Percentiles rank a stretch among this genome's conserved stretches.
Conservation (phyloP, 371 early-diverging fungal species). For the Batrachochytrium dendrobatidis region DNA sequence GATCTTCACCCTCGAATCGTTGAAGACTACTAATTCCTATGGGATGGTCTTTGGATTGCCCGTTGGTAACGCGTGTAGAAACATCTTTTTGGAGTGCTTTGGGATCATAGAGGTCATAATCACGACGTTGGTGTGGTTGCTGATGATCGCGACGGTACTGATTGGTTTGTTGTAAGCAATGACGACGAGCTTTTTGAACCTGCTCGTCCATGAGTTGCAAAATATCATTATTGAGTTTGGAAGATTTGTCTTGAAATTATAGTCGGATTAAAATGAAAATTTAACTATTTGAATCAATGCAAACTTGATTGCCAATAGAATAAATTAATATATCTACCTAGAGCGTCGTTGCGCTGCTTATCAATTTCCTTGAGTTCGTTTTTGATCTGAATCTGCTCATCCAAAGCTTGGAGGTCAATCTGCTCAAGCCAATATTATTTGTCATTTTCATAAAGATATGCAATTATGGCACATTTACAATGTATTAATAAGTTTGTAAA, state of each 20-base stretch:
- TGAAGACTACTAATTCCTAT: constrained; percentile 35
- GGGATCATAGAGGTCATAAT: constrained; percentile 46
- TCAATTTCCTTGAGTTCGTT: constrained; percentile 35
- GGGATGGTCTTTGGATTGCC: constrained; percentile 27
- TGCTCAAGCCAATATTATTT: too few relatives aligned
- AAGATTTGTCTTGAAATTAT: constrained; percentile 21
- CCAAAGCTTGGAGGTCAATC: constrained; percentile 44
- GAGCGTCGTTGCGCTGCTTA: constrained; percentile 26
- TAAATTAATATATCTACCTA: too few relatives aligned
- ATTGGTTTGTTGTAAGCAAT: constrained; percentile 26
- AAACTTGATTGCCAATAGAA: too few relatives aligned
- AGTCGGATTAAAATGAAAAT: too few relatives aligned
- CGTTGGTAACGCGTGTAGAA: constrained; percentile 33
- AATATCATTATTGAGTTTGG: constrained; percentile 29
- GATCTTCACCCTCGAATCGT: constrained; percentile 47
- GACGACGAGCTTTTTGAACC: constrained; percentile 17
- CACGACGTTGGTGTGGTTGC: constrained; percentile 30
- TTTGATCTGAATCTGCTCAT: constrained; percentile 42
- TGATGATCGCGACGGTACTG: constrained; percentile 33
- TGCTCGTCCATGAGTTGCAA: constrained; percentile 39
- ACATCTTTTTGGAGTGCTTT: constrained; percentile 29
- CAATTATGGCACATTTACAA: too few relatives aligned
- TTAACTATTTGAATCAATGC: too few relatives aligned
- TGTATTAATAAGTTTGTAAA: too few relatives aligned
- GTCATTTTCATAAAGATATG: too few relatives aligned